Evolutionary conservation across 495 filamentous ascomycete species (phyloP), one percentile per base, ranked within the genome.

Genomic region (Hypoxylon subgilvum): DNA sequence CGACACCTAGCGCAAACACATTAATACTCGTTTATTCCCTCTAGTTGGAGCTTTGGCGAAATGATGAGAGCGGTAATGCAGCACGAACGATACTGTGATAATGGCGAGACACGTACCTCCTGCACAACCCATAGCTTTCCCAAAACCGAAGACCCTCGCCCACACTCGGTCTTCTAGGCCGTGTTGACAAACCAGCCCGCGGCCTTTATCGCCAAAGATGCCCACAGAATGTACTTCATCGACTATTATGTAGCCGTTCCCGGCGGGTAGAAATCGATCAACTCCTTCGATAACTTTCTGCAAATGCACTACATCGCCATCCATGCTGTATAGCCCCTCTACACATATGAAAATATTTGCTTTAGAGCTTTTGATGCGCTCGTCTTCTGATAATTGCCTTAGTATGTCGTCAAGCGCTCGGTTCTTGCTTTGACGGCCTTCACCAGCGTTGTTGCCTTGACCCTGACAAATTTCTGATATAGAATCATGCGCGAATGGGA

Each of bases 281-380:
- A 87, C 82, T 1, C 80, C 61, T 5, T 73, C 62, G 1, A 88
- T 74, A 28, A 92, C 79, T 17, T 84, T 75, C 12, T 67, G 60
- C 12, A 94, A 72, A 0, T 87, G 88, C 7, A 81, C 82, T 6
- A 89, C 63, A 69, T 92, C 88, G 0, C 90, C 90, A 66, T 93
- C 88, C 90, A 94, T 94, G 49, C 86, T 90, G 68, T 94, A 94
- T n/a, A 92, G 72, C 1, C 81, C 79, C 65, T 94, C 90, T 0
- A 92, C 75, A 1, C 85, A 84, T 16, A 93, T 76, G 61, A 93
- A 86, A 5, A 86, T 73, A 61, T 79, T 84, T 17, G 62, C 58
- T 31, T 66, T 61, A 2, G 81, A 77, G 10, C 55, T 62, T 25
- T 18, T 43, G 10, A 81, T 23, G 10, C 36, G 28, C 14, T 48